Conservation (phyloP, 163 green algal genomes). For the Prototheca cutis region DNA sequence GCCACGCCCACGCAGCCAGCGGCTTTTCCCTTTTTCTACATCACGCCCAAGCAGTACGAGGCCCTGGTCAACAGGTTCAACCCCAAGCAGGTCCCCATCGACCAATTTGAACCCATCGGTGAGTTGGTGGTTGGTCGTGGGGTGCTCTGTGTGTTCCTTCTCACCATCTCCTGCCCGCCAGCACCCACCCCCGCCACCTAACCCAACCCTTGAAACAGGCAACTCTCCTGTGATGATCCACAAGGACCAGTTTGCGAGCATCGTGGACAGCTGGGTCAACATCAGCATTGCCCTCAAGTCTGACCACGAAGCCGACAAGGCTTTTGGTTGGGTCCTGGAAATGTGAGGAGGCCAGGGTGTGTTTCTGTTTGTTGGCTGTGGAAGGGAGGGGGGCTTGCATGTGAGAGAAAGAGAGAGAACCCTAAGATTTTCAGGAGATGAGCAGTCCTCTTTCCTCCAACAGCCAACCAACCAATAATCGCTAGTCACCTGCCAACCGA, state of each 20-base stretch:
- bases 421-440: no score
- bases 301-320: constrained; percentile 51
- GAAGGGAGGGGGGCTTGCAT: no score
- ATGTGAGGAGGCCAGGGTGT: no score
- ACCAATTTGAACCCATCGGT: constrained; percentile 51
- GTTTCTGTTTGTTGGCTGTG: no score
- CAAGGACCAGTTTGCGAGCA: constrained; percentile 51
- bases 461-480: no score
- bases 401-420: no score
- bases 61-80: constrained; percentile 66
- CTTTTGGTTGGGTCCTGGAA: constrained; percentile 48
- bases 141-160: background rate
- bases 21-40: constrained; percentile 90
- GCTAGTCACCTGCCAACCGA: no score
- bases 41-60: constrained; percentile 42
- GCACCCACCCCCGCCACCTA: background rate
- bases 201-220: no score
- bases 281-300: constrained; percentile 66
- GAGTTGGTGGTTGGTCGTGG: constrained; percentile 22
- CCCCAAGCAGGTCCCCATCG: constrained; percentile 21
- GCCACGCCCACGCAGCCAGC: constrained; percentile 29
- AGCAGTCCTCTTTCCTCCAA: no score
- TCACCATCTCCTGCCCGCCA: background rate
- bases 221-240: constrained; percentile 77
- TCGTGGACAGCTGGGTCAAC: constrained; percentile 68